These are phyloP conservation scores for Furcasterigmium sp. DNA, from an alignment of 2,329 filamentous ascomycete species.

Conservation along the genomic window DNA sequence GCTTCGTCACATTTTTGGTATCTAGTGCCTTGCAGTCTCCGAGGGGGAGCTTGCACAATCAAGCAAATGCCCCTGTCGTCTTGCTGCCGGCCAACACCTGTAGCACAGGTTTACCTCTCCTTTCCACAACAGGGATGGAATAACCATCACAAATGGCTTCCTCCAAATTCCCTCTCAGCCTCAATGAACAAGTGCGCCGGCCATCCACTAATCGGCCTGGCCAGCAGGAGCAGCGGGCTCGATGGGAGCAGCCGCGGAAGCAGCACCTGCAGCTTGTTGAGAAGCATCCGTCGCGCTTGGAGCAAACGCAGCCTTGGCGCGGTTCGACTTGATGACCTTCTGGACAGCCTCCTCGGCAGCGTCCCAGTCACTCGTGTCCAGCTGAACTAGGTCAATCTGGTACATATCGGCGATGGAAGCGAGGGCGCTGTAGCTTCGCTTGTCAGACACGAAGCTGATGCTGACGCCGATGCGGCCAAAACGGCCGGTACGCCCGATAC, in stretches of 20 bases:
- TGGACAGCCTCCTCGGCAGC: slow-evolving; percentile 79
- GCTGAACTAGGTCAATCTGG: slow-evolving; percentile 71
- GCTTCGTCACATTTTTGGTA: slow-evolving; percentile 4
- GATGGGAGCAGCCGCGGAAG: background rate
- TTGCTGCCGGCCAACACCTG: too few species aligned
- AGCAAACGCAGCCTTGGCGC: slow-evolving; percentile 50
- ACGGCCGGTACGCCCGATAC: slow-evolving; percentile 92
- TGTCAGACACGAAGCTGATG: slow-evolving; percentile 89
- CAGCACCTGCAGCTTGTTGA: background rate
- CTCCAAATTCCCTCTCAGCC: too few species aligned
- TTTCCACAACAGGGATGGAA: too few species aligned
- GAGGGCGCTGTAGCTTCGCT: slow-evolving; percentile 73
- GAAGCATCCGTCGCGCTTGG: slow-evolving; percentile 27
- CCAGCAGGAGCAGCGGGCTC: background rate
- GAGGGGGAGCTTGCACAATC: too few species aligned
- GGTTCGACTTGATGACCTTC: slow-evolving; percentile 68
- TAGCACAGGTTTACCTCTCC: too few species aligned
- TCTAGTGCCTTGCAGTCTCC: slow-evolving; percentile 1
- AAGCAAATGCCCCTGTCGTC: too few species aligned
- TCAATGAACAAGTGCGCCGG: background rate
- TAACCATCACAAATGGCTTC: too few species aligned
- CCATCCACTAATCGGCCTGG: background rate
- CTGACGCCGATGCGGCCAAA: slow-evolving; percentile 96
- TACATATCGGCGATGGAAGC: slow-evolving; percentile 77
- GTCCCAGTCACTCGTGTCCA: slow-evolving; percentile 89